These are phyloP conservation scores for Auriculariales sp. DNA, from an alignment of 768 basidiomycete genomes.

Conservation along the genomic window DNA sequence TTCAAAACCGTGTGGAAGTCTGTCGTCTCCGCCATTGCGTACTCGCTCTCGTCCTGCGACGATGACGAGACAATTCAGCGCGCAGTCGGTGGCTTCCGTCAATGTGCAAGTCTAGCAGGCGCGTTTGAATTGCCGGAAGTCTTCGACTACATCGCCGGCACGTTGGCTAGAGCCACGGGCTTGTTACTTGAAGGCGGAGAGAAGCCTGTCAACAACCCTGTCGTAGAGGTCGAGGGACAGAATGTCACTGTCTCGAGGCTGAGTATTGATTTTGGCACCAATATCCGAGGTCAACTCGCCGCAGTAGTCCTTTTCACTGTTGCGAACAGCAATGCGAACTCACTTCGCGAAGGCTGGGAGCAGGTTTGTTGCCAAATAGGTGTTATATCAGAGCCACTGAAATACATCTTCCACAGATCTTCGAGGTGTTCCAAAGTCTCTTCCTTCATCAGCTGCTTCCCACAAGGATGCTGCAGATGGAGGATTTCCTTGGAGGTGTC, in stretches of 20 bases:
- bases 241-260: constrained; percentile 81
- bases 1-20: constrained; percentile 91
- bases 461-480: constrained; percentile 85
- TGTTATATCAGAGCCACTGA: background rate
- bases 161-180: constrained; percentile 83
- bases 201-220: constrained; percentile 62
- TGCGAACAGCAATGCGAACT: constrained; percentile 89
- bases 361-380: constrained; percentile 35
- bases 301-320: constrained; percentile 97
- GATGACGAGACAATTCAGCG: constrained; percentile 95
- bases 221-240: constrained; percentile 82
- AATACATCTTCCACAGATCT: constrained; percentile 42
- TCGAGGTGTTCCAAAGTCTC: constrained; percentile 95
- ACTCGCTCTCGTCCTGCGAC: constrained; percentile 90
- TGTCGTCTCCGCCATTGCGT: constrained; percentile 85
- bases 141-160: constrained; percentile 90
- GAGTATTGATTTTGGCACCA: constrained; percentile 87
- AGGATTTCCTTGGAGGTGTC: constrained; percentile 92
- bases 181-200: constrained; percentile 63
- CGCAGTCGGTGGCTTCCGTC: constrained; percentile 89
- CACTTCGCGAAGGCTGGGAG: constrained; percentile 88
- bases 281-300: constrained; percentile 89
- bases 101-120: constrained; percentile 87
- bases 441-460: constrained; percentile 91
- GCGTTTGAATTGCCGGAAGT: constrained; percentile 85